Evolutionary conservation across 2,329 filamentous ascomycete genomes (phyloP).

Genomic region (Alternaria sp.): DNA sequence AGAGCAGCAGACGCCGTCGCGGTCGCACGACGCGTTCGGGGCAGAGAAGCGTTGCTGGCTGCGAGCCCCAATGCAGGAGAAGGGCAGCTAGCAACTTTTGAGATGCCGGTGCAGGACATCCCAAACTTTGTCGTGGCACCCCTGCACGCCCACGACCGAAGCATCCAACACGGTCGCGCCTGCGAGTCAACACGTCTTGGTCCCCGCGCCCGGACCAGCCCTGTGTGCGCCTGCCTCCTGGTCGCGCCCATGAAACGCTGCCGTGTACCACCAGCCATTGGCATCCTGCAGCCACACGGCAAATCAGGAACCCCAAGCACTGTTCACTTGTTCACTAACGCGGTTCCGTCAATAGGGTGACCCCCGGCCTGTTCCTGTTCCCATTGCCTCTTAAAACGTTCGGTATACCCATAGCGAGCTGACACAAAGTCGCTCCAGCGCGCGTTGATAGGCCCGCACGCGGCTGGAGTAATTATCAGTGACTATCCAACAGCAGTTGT

Average conservation of each 20-base stretch:
- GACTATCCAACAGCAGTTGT: not conserved
- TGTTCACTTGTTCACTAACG: conserved; percentile 15
- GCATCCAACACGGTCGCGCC: not conserved
- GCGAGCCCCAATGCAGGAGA: conserved; percentile 13
- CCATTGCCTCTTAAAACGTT: not conserved
- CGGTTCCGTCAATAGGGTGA: not conserved
- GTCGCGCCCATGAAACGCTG: conserved; percentile 6
- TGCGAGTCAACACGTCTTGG: conserved; percentile 11
- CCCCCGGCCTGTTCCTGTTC: not conserved
- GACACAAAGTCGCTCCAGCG: not conserved
- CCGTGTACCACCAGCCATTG: not conserved
- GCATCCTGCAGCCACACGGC: conserved; percentile 3
- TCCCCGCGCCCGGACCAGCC: not conserved
- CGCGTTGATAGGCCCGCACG: not conserved
- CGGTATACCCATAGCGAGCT: not conserved
- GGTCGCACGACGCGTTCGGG: conserved; percentile 5
- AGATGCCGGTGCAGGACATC: conserved; percentile 15
- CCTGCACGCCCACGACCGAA: conserved; percentile 7
- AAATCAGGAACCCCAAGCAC: conserved; percentile 5
- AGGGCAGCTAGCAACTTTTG: conserved; percentile 10
- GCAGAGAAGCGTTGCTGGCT: not conserved
- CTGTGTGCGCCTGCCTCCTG: not conserved
- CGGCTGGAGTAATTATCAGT: not conserved
- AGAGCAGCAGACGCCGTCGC: not conserved
- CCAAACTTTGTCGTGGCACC: conserved; percentile 15